These are phyloP conservation scores for Hirsutella thompsonii DNA, from an alignment of 2,329 filamentous ascomycete species.

Conservation along the genomic window DNA sequence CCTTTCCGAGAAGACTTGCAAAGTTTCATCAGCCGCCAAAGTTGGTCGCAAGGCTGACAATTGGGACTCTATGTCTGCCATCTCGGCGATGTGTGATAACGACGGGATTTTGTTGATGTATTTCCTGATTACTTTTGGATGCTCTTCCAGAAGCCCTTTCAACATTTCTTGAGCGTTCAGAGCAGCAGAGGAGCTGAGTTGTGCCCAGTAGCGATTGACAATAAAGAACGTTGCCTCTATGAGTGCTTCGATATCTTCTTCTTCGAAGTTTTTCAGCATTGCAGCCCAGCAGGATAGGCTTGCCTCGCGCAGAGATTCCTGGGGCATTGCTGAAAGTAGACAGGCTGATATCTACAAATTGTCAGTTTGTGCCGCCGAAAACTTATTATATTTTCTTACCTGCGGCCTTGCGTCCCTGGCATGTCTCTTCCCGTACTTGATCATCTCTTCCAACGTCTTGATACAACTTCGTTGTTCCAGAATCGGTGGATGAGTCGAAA, in stretches of 20 bases:
- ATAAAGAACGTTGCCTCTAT: slow-evolving; percentile 85
- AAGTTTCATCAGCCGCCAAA: slow-evolving; percentile 37
- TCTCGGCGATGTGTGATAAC: slow-evolving; percentile 53
- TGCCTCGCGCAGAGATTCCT: slow-evolving; percentile 59
- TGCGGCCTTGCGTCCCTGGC: slow-evolving; percentile 75
- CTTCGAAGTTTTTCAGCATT: slow-evolving; percentile 61
- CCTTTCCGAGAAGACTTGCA: slow-evolving; percentile 60
- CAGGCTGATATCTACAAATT: slow-evolving; percentile 68
- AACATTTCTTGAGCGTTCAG: slow-evolving; percentile 50
- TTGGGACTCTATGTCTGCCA: slow-evolving; percentile 54
- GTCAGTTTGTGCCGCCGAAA: background rate
- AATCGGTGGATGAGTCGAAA: slow-evolving; percentile 37
- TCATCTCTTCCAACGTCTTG: slow-evolving; percentile 77
- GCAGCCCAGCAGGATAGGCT: slow-evolving; percentile 77
- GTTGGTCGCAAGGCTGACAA: slow-evolving; percentile 50
- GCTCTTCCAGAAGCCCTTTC: slow-evolving; percentile 48
- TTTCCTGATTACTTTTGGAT: slow-evolving; percentile 47
- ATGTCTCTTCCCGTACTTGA: slow-evolving; percentile 59
- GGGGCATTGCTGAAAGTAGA: slow-evolving; percentile 68
- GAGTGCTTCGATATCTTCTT: slow-evolving; percentile 66
- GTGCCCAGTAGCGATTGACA: slow-evolving; percentile 67
- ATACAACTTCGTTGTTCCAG: slow-evolving; percentile 67
- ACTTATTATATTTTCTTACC: slow-evolving; percentile 29
- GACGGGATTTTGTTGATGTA: slow-evolving; percentile 69
- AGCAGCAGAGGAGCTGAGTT: slow-evolving; percentile 49